phyloP scores from a whole-genome alignment of 495 filamentous ascomycete genomes.

The Penicillium paxilli region DNA sequence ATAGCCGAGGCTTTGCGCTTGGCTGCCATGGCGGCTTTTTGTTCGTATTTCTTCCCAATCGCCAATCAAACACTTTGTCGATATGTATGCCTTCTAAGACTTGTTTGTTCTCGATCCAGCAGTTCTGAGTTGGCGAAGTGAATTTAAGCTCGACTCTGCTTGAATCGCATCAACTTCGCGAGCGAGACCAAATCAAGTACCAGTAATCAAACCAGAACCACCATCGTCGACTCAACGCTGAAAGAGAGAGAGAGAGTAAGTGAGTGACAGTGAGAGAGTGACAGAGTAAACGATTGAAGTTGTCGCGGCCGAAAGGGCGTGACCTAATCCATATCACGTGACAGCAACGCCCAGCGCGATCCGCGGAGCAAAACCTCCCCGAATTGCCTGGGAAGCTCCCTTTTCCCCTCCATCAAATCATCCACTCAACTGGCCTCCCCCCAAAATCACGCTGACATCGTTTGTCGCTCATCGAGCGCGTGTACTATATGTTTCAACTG shows the following conservation, averaged over 20 bases:
- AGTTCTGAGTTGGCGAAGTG: too few relatives aligned
- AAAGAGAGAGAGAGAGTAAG: not conserved
- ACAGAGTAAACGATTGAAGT: too few relatives aligned
- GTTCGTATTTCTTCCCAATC: not conserved
- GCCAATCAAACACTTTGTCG: too few relatives aligned
- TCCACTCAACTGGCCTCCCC: not conserved
- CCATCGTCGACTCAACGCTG: not conserved
- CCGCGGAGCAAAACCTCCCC: constrained; percentile 32
- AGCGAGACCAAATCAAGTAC: not conserved
- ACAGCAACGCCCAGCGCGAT: constrained; percentile 15
- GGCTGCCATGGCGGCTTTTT: constrained; percentile 57
- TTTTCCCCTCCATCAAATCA: constrained; percentile 6
- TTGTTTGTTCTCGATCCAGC: not conserved
- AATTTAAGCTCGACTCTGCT: too few relatives aligned
- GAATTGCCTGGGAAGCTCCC: constrained; percentile 7
- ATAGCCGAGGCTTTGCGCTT: constrained; percentile 74
- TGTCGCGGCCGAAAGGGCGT: constrained; percentile 6
- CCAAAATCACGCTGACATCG: constrained; percentile 5
- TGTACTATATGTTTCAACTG: constrained; percentile 23
- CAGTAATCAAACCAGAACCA: too few relatives aligned
- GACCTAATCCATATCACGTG: constrained; percentile 21
- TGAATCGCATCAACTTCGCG: not conserved
- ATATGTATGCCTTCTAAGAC: too few relatives aligned
- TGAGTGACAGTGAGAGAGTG: not conserved
- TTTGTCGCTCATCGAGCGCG: not conserved